Conservation (phyloP, 129 eudicot genomes). For the Ambrosia trifida region DNA sequence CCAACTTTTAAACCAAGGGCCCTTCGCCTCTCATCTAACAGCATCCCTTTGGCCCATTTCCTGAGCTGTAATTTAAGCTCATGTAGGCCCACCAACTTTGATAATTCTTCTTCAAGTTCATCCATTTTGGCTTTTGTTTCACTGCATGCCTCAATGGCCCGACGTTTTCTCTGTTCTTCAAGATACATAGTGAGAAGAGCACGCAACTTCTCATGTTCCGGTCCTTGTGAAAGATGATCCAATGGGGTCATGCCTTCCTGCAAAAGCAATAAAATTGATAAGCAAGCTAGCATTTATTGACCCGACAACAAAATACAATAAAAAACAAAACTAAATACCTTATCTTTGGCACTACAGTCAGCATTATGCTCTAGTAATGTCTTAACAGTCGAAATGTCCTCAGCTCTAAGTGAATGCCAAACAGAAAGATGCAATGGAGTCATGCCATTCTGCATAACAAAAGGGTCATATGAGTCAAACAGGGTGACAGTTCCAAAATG, state of each 20-base stretch:
- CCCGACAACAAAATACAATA: neutral
- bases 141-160: slow-evolving; percentile 15
- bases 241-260: slow-evolving; percentile 35
- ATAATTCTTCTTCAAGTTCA: slow-evolving; percentile 72
- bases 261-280: neutral
- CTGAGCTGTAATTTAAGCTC: slow-evolving; percentile 70
- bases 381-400: slow-evolving; percentile 74
- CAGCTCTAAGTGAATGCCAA: slow-evolving; percentile 77
- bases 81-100: slow-evolving; percentile 66
- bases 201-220: slow-evolving; percentile 13
- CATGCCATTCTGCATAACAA: slow-evolving; percentile 71
- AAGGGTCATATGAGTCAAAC: neutral
- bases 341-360: slow-evolving; percentile 56
- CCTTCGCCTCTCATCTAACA: slow-evolving; percentile 82
- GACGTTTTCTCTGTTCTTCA: slow-evolving; percentile 29
- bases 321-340: neutral
- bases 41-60: slow-evolving; percentile 93
- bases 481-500: neutral
- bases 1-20: slow-evolving; percentile 77
- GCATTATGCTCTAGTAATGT: slow-evolving; percentile 84
- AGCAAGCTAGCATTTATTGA: neutral
- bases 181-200: slow-evolving; percentile 20
- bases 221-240: slow-evolving; percentile 30
- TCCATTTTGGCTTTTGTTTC: slow-evolving; percentile 38
- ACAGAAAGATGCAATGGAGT: slow-evolving; percentile 85